Evolutionary conservation across 441 rosid genomes (phyloP).

Genomic region (Syzygium malaccense): DNA sequence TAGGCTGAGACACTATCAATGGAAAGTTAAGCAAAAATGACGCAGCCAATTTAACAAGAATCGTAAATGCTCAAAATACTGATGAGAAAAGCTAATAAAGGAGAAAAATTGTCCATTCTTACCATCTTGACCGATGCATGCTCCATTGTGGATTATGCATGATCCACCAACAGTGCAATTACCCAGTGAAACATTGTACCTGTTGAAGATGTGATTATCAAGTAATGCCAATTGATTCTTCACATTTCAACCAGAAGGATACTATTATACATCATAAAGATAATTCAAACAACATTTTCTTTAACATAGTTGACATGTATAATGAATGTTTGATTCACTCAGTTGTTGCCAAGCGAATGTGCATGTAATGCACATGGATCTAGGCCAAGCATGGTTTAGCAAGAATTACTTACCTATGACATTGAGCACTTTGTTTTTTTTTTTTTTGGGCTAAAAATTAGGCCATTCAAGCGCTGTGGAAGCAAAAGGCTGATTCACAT

Average conservation of each 20-base stretch:
- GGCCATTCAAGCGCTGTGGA: neutral
- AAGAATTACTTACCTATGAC: neutral
- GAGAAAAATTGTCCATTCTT: slow-evolving; percentile 3
- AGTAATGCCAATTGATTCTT: neutral
- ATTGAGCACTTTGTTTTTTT: neutral
- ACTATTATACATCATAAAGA: neutral
- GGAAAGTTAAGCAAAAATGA: neutral
- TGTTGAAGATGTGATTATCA: slow-evolving; percentile 4
- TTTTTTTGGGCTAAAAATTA: neutral
- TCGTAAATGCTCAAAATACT: neutral
- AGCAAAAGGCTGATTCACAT: neutral
- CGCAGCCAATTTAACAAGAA: neutral
- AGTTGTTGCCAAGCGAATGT: neutral
- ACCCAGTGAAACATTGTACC: slow-evolving; percentile 49
- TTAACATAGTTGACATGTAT: neutral
- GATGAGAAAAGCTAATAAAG: neutral
- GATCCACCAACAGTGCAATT: slow-evolving; percentile 58
- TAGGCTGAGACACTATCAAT: neutral
- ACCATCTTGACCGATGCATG: slow-evolving; percentile 78
- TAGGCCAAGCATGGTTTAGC: neutral
- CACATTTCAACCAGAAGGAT: neutral
- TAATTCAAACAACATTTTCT: neutral
- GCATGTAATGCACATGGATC: neutral
- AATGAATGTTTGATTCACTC: neutral
- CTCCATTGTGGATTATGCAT: slow-evolving; percentile 60